These are phyloP conservation scores for Daldinia childiae DNA, from an alignment of 495 filamentous ascomycete species.

Conservation along the genomic window DNA sequence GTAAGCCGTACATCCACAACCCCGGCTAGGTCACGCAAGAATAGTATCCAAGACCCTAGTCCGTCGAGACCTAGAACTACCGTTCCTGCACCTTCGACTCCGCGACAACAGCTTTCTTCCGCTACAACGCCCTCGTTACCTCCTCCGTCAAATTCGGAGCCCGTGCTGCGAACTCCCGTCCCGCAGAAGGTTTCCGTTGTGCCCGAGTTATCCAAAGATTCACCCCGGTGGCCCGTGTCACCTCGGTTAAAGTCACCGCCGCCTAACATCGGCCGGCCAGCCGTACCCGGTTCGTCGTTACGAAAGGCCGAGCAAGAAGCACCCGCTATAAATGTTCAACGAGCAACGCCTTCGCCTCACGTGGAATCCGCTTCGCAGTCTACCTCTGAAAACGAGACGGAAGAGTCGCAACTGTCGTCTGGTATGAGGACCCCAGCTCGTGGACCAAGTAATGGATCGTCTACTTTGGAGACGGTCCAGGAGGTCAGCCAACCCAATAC, in stretches of 20 bases:
- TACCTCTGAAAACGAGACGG: slow-evolving; percentile 60
- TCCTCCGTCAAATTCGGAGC: slow-evolving; percentile 63
- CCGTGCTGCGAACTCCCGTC: slow-evolving; percentile 65
- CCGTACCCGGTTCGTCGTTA: slow-evolving; percentile 50
- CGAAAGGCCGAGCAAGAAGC: slow-evolving; percentile 58
- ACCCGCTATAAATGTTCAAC: slow-evolving; percentile 65
- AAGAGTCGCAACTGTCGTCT: slow-evolving; percentile 61
- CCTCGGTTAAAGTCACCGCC: slow-evolving; percentile 75
- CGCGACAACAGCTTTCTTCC: slow-evolving; percentile 69
- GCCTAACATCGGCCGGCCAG: slow-evolving; percentile 59
- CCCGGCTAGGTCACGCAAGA: slow-evolving; percentile 69
- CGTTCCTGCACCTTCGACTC: slow-evolving; percentile 66
- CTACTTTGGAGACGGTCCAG: slow-evolving; percentile 89
- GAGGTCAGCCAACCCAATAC: slow-evolving; percentile 86
- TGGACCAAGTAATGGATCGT: slow-evolving; percentile 69
- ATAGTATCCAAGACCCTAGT: slow-evolving; percentile 71
- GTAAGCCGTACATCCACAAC: slow-evolving; percentile 36
- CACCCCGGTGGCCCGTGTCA: slow-evolving; percentile 72
- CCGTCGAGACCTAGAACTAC: slow-evolving; percentile 66
- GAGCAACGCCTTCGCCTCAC: slow-evolving; percentile 57
- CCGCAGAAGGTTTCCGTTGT: slow-evolving; percentile 66
- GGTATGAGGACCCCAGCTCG: slow-evolving; percentile 73
- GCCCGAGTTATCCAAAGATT: slow-evolving; percentile 63
- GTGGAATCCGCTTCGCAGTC: slow-evolving; percentile 48
- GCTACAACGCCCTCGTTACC: slow-evolving; percentile 67